Conservation (phyloP, 345 rosid genomes). For the Turritis glabra region DNA sequence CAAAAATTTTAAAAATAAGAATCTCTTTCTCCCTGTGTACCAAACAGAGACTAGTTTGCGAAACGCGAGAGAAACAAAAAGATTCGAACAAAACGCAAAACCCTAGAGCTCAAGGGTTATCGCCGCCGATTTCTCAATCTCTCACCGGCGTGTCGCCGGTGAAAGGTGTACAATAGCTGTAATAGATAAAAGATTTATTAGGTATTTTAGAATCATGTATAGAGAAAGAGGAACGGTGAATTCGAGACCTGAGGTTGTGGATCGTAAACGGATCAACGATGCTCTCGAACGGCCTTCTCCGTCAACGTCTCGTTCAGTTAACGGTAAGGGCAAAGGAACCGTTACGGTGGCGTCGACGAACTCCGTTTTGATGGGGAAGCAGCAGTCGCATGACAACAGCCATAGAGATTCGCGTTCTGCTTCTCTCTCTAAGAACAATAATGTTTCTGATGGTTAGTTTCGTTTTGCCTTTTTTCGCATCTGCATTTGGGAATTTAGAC, state of each 20-base stretch:
- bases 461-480: not conserved
- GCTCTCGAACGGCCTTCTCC: slow-evolving; percentile 77
- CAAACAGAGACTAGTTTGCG: slow-evolving; percentile 2
- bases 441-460: slow-evolving; percentile 60
- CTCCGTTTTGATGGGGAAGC: slow-evolving; percentile 55
- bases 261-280: slow-evolving; percentile 84
- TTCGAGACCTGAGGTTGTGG: slow-evolving; percentile 68
- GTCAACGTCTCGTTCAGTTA: slow-evolving; percentile 60
- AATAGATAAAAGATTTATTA: not conserved
- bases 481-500: not conserved
- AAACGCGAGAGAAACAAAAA: slow-evolving; percentile 15
- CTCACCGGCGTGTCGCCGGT: slow-evolving; percentile 28
- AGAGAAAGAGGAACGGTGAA: slow-evolving; percentile 53
- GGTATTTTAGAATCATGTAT: slow-evolving; percentile 22
- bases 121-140: slow-evolving; percentile 15
- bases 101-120: slow-evolving; percentile 34
- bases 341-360: slow-evolving; percentile 23
- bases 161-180: slow-evolving; percentile 1
- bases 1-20: not conserved
- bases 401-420: slow-evolving; percentile 53
- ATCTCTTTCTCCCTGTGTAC: not conserved
- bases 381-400: slow-evolving; percentile 51
- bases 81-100: slow-evolving; percentile 25
- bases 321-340: slow-evolving; percentile 64
- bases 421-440: slow-evolving; percentile 51